Percentiles rank a stretch among this genome's conserved stretches.
Evolutionary conservation across 306 rosid genomes (phyloP).

Genomic region (Vicia faba): DNA sequence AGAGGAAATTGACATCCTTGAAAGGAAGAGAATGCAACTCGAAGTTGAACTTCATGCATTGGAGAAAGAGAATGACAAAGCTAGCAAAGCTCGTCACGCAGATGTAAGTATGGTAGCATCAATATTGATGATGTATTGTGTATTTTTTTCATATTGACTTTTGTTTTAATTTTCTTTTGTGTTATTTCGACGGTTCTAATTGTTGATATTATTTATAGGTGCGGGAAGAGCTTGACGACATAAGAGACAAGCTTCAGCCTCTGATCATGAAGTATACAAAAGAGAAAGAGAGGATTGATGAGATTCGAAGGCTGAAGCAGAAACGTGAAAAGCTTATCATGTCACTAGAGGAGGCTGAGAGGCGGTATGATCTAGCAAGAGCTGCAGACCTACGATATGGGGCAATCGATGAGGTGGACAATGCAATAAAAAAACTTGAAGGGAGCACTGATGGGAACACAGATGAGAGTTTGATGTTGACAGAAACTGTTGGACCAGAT

Average conservation of each 20-base stretch:
- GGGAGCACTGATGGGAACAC: slow-evolving; percentile 42
- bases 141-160: no score
- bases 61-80: slow-evolving; percentile 78
- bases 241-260: slow-evolving; percentile 89
- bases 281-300: slow-evolving; percentile 83
- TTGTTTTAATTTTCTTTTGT: no score
- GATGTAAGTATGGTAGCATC: slow-evolving; percentile 52
- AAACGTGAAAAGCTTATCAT: slow-evolving; percentile 73
- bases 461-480: slow-evolving; percentile 67
- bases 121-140: background rate
- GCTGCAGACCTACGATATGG: slow-evolving; percentile 84
- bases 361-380: slow-evolving; percentile 79
- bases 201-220: slow-evolving; percentile 37
- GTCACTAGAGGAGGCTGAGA: slow-evolving; percentile 77
- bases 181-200: background rate
- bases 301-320: slow-evolving; percentile 69
- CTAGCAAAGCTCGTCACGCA: slow-evolving; percentile 81
- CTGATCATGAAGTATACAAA: slow-evolving; percentile 75
- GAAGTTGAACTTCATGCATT: slow-evolving; percentile 82
- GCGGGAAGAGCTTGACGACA: slow-evolving; percentile 73
- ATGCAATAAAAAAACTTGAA: slow-evolving; percentile 67
- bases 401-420: slow-evolving; percentile 82
- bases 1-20: slow-evolving; percentile 83
- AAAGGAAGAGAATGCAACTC: slow-evolving; percentile 77
- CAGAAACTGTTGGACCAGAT: slow-evolving; percentile 82